Evolutionary conservation across 352 stramenopile species (phyloP).

Genomic region (Pythium vanterpoolii): DNA sequence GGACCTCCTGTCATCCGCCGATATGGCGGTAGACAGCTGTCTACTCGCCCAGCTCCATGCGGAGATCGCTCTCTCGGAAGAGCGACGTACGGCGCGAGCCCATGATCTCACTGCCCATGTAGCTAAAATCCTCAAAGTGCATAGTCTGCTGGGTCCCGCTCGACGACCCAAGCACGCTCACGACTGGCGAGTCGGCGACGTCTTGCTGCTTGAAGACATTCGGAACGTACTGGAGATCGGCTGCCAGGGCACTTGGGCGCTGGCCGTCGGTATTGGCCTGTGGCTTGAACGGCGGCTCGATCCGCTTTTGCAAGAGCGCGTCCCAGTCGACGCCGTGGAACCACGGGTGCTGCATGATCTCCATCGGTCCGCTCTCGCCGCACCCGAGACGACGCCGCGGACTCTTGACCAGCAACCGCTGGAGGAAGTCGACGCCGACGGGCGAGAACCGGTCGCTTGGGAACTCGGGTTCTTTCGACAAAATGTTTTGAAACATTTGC

Average conservation of each 20-base stretch:
- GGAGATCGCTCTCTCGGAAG: conserved; percentile 81
- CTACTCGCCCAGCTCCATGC: conserved; percentile 78
- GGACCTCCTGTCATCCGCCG: neutral
- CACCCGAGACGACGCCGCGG: conserved; percentile 62
- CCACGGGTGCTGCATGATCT: conserved; percentile 85
- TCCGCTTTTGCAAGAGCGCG: conserved; percentile 49
- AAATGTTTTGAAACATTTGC: conserved; percentile 86
- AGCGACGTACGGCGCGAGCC: conserved; percentile 77
- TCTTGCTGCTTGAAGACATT: conserved; percentile 83
- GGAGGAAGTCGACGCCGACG: conserved; percentile 60
- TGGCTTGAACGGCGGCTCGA: conserved; percentile 74
- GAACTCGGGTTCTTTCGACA: conserved; percentile 68
- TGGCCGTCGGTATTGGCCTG: conserved; percentile 28
- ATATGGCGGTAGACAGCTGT: neutral
- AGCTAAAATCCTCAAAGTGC: conserved; percentile 88
- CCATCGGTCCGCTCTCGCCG: conserved; percentile 48
- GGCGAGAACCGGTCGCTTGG: conserved; percentile 60
- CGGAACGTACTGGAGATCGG: conserved; percentile 74
- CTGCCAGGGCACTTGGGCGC: conserved; percentile 47
- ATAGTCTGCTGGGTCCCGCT: conserved; percentile 62
- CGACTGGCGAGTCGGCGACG: conserved; percentile 73
- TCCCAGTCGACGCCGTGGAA: conserved; percentile 81
- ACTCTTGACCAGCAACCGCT: conserved; percentile 73
- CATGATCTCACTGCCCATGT: conserved; percentile 86
- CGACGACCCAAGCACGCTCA: conserved; percentile 51